phyloP scores from a whole-genome alignment of 176 grass and related monocot genomes.

The Poa annua region DNA sequence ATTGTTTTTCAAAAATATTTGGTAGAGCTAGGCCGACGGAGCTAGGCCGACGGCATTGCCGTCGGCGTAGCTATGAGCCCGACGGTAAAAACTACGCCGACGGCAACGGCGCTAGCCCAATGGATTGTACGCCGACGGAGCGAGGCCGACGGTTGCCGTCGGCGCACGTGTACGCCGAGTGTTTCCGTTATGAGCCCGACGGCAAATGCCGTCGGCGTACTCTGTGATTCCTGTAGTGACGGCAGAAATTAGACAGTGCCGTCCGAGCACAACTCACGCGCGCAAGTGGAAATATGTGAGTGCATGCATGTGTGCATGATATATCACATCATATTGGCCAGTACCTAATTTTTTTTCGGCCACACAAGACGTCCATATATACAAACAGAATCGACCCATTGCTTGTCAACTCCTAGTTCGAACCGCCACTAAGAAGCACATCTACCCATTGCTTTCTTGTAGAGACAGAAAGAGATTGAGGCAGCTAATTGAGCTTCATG shows the following conservation, averaged over 20 bases:
- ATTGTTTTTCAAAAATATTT: too few relatives aligned
- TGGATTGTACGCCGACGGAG: too few relatives aligned
- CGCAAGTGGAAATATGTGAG: not conserved
- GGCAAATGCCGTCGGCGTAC: too few relatives aligned
- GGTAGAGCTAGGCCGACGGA: too few relatives aligned
- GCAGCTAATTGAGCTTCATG: not conserved
- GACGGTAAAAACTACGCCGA: too few relatives aligned
- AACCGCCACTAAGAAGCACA: constrained; percentile 25
- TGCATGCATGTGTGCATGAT: constrained; percentile 2
- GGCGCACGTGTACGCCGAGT: too few relatives aligned
- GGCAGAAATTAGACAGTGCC: not conserved
- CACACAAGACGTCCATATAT: constrained; percentile 27
- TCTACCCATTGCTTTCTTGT: not conserved
- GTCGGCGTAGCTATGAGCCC: too few relatives aligned
- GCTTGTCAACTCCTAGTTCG: not conserved
- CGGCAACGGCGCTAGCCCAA: too few relatives aligned
- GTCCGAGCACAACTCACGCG: not conserved
- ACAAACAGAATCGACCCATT: not conserved
- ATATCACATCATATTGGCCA: constrained; percentile 33
- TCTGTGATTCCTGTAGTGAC: too few relatives aligned
- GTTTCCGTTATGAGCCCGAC: too few relatives aligned
- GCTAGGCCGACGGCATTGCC: too few relatives aligned
- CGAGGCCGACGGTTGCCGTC: too few relatives aligned
- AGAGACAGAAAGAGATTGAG: not conserved
- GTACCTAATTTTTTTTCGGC: constrained; percentile 52